Base-by-base conservation (phyloP, 1,284 basidiomycete genomes). In the Fomitopsis pinicola region DNA sequence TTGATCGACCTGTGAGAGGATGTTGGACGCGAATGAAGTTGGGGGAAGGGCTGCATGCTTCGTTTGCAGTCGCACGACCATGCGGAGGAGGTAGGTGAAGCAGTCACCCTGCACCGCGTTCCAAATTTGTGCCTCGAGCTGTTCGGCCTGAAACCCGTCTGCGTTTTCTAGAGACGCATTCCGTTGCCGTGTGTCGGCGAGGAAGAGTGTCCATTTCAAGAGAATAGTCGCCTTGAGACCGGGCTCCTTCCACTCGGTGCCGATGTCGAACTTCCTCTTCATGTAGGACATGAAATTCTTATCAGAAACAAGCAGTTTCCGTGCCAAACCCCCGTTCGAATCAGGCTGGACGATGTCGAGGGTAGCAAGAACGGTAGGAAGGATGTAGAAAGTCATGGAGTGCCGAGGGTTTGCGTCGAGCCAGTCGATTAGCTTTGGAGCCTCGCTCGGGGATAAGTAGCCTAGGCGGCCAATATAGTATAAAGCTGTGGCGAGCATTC, bases 131-230 rank as follows among this genome's bases (percentile, higher is more conserved):
- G 84, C 84, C 72, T 96, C 94, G 45, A 95, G 81, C 59, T 90
- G 85, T 58, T 91, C 88, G 2, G 89, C 87, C 62, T 84, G 86
- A 73, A 94, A 91, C 0, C 88, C 88, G 14, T 78, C 78, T 42
- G 77, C 79, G 64, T 81, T 83, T 71, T 88, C 90, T 53, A 95
- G 75, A 7, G 80, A 77, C 0, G 86, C 77, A 66, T 93, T 86
- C 22, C 84, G 82, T 68, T 88, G 85, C 28, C 92, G 80, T 5
- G 86, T 83, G 59, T 92, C 88, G 1, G 90, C 87, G 67, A 93
- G 80, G 74, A 91, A 94, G 59, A 96, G 78, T 0, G 92, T 90
- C 94, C 94, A 97, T 68, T 94, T 91, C 36, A 98, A 81, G 10
- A 90, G 77, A 3, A 96, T 72, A 0, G 86, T 82, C 1, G 93